phyloP scores from a whole-genome alignment of 352 stramenopile species.

The Globisporangium mamillatum region DNA sequence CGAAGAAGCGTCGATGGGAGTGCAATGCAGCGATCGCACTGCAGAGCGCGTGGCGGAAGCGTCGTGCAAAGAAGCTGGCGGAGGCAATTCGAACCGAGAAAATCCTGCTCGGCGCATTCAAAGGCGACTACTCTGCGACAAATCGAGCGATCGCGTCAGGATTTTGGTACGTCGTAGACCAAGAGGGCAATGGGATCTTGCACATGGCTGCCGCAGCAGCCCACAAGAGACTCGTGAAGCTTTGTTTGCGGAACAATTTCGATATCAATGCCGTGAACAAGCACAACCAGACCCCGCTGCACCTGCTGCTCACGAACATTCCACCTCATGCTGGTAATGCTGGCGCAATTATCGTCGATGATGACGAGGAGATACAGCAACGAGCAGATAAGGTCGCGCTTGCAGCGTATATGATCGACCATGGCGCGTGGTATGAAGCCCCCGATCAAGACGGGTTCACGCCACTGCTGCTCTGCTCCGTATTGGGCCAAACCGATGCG shows the following conservation, averaged over 20 bases:
- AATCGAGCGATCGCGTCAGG: constrained; percentile 49
- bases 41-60: constrained; percentile 57
- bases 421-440: constrained; percentile 79
- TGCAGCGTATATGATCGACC: constrained; percentile 82
- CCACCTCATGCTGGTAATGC: constrained; percentile 6
- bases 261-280: constrained; percentile 69
- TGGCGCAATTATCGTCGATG: not conserved
- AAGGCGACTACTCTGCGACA: constrained; percentile 71
- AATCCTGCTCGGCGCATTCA: constrained; percentile 66
- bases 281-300: constrained; percentile 56
- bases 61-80: constrained; percentile 37
- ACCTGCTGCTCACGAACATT: constrained; percentile 72
- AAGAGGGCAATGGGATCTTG: constrained; percentile 64
- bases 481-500: constrained; percentile 56
- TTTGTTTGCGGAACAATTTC: constrained; percentile 73
- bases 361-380: constrained; percentile 16
- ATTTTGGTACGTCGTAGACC: constrained; percentile 51
- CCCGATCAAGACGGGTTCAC: constrained; percentile 61
- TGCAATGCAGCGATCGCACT: constrained; percentile 37
- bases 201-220: constrained; percentile 64
- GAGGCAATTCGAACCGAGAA: constrained; percentile 40
- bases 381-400: constrained; percentile 47
- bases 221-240: constrained; percentile 77
- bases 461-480: constrained; percentile 53
- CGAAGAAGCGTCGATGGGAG: constrained; percentile 36